These are phyloP conservation scores for Gleditsia sinensis DNA, from an alignment of 306 rosid species.

Conservation along the genomic window DNA sequence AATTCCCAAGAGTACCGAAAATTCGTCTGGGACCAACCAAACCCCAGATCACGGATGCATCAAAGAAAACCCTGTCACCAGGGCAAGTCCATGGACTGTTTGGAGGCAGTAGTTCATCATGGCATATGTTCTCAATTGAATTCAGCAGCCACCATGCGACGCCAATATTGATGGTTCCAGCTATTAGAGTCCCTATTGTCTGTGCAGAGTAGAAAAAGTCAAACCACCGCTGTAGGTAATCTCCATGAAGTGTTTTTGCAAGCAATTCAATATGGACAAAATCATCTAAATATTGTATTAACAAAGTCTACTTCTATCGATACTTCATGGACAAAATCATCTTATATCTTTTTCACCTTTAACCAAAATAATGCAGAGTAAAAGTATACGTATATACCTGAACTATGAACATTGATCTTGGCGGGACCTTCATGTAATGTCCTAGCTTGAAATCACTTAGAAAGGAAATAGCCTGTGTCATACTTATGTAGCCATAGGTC, in stretches of 20 bases:
- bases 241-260: neutral
- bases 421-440: conserved; percentile 76
- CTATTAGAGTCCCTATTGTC: conserved; percentile 39
- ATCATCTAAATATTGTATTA: neutral
- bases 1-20: conserved; percentile 65
- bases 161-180: conserved; percentile 37
- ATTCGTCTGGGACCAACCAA: conserved; percentile 70
- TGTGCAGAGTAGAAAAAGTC: neutral
- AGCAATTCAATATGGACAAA: neutral
- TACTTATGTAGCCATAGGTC: conserved; percentile 71
- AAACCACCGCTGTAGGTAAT: no score
- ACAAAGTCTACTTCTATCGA: no score
- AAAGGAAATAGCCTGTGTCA: conserved; percentile 71
- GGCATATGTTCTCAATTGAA: conserved; percentile 35
- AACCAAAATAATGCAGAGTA: neutral
- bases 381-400: conserved; percentile 45
- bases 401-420: conserved; percentile 67
- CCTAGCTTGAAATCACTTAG: conserved; percentile 71
- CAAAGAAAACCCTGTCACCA: conserved; percentile 52
- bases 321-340: no score
- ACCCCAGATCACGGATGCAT: conserved; percentile 84
- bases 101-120: conserved; percentile 15
- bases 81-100: conserved; percentile 52
- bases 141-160: conserved; percentile 49
- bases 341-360: neutral